Base-by-base conservation (phyloP, 371 early-diverging fungal genomes). In the Basidiobolus meristosporus region DNA sequence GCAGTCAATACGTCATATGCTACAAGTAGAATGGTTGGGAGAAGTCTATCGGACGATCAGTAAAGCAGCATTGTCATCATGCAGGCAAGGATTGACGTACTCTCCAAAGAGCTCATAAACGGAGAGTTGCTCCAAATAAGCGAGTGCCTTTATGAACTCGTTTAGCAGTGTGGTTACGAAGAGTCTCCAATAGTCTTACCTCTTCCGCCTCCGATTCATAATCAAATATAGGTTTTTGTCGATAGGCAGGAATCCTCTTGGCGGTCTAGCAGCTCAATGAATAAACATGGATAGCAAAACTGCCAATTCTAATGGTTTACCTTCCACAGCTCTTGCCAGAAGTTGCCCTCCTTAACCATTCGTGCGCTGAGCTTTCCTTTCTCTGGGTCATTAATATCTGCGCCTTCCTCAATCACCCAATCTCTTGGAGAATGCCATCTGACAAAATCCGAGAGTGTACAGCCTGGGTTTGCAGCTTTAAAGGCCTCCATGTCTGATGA, bases 341-440 rank as follows among this genome's bases (percentile, higher is more conserved):
- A 60, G 44, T 89, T 89, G 5, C 61, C 73, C 1, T 73, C 63
- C 23, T 77, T 77, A 1, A 62, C 53, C 92, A 91, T 91, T 19
- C 92, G 60, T 2, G 60, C 59, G 43, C 85, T 86, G 32, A 90
- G 51, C 19, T 56, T 48, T 7, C 77, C 76, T 18, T 53, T 56
- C 17, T 40, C 46, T 28, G 54, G 54, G 20, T 35, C 48, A 19
- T 51, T 20, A 39, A 45, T 51, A 17, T 54, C 58, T 1, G 41
- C 51, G n/a, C 30, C 35, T 16, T 31, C 36, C 26, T 40, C 50
- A 29, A 26, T 31, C 18, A 77, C 48, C 76, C 79, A 83, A 52
- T 92, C 93, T 38, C 82, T 67, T 7, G 93, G 93, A 0, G 91
- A 90, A 50, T 89, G 83, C 93, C 93, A 92, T 35, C 89, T 62